Conservation (phyloP, 2,329 filamentous ascomycete species). For the Colletotrichum tofieldiae region DNA sequence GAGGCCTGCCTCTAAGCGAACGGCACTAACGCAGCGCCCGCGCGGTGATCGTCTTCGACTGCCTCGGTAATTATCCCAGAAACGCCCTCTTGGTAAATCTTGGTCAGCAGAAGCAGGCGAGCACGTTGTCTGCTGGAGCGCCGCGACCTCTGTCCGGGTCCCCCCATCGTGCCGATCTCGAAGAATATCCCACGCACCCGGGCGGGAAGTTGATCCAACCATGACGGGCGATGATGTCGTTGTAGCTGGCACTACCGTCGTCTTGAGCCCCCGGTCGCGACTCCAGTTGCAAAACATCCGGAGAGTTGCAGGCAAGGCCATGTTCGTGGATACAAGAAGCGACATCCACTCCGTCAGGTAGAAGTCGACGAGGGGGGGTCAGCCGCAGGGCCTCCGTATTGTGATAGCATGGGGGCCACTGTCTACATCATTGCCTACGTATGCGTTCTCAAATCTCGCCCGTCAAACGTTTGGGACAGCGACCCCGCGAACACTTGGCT, state of each 20-base stretch:
- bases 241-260: slow-evolving; percentile 27
- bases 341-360: not conserved
- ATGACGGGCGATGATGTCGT: slow-evolving; percentile 42
- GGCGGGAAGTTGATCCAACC: slow-evolving; percentile 36
- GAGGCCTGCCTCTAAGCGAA: slow-evolving; percentile 26
- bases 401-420: not conserved
- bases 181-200: slow-evolving; percentile 38
- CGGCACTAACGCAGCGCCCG: slow-evolving; percentile 29
- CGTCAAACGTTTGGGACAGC: slow-evolving; percentile 1
- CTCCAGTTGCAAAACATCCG: not conserved
- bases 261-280: not conserved
- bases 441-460: not conserved
- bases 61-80: slow-evolving; percentile 36
- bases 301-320: not conserved
- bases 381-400: not conserved
- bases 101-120: slow-evolving; percentile 27
- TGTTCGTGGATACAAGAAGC: not conserved
- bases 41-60: slow-evolving; percentile 33
- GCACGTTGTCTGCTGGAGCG: slow-evolving; percentile 27
- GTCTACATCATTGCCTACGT: slow-evolving; percentile 2
- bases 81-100: slow-evolving; percentile 29
- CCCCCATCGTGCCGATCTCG: slow-evolving; percentile 34
- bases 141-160: slow-evolving; percentile 20
- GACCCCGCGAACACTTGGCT: slow-evolving; percentile 42
- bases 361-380: not conserved